A percentile compares a stretch with the other conserved stretches of the same genome.
These are phyloP conservation scores for Chaetomidium leptoderma DNA, from an alignment of 495 filamentous ascomycete genomes.

Conservation along the genomic window DNA sequence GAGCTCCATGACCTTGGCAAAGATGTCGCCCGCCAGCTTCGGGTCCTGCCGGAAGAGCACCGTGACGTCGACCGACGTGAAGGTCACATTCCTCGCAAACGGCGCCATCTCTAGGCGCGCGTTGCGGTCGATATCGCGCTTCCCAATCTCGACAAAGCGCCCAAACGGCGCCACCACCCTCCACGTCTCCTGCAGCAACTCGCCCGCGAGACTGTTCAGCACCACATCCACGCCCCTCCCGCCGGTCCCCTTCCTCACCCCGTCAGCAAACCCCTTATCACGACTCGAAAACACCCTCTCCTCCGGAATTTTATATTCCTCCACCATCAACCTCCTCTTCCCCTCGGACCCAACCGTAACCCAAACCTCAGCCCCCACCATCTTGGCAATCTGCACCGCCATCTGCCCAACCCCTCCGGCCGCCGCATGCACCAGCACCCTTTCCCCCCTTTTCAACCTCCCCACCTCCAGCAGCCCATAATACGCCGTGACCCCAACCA, in stretches of 20 bases:
- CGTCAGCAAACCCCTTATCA: background rate
- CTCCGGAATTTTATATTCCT: conserved; percentile 43
- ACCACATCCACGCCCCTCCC: background rate
- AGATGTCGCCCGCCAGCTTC: background rate
- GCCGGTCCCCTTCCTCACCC: background rate
- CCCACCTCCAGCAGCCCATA: conserved; percentile 37
- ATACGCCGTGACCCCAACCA: conserved; percentile 34
- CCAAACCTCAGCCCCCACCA: conserved; percentile 51
- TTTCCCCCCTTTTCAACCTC: conserved; percentile 43
- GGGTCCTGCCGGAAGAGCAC: background rate
- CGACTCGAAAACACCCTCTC: conserved; percentile 7
- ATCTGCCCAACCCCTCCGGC: conserved; percentile 55
- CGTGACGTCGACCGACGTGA: background rate
- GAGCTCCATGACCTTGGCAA: background rate
- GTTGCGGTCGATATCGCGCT: background rate
- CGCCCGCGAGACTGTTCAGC: background rate
- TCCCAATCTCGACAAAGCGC: background rate
- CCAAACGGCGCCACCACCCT: background rate
- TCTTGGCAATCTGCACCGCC: conserved; percentile 49
- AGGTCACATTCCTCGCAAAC: background rate
- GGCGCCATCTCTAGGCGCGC: background rate
- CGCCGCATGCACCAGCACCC: conserved; percentile 54
- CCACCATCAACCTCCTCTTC: conserved; percentile 44
- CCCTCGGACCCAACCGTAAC: conserved; percentile 47
- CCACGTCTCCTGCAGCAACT: background rate